Evolutionary conservation across 1,139 yeast species (phyloP).

Genomic region (Blastobotrys petasosporus): DNA sequence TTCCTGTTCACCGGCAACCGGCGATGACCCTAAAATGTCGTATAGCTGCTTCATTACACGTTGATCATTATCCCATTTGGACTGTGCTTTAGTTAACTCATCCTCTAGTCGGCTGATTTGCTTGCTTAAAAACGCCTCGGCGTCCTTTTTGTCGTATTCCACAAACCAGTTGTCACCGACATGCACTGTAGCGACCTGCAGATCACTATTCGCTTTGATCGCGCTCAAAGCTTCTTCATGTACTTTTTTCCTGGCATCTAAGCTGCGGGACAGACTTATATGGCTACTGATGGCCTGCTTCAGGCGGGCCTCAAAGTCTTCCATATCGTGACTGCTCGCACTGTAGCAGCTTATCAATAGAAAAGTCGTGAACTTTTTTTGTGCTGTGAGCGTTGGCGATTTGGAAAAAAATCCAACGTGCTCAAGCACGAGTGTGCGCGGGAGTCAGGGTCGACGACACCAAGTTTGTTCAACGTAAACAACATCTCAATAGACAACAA

Average conservation of each 20-base stretch:
- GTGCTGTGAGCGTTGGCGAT: too few relatives aligned
- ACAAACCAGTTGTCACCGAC: slow-evolving; percentile 60
- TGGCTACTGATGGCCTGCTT: slow-evolving; percentile 5
- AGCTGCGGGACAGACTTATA: neutral
- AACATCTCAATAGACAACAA: neutral
- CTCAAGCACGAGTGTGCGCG: too few relatives aligned
- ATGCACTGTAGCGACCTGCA: neutral
- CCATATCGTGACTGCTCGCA: slow-evolving; percentile 4
- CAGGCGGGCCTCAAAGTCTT: slow-evolving; percentile 8
- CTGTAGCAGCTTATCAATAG: neutral
- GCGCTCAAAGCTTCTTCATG: neutral
- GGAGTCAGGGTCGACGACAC: too few relatives aligned
- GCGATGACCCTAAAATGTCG: too few relatives aligned
- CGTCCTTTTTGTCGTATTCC: slow-evolving; percentile 42
- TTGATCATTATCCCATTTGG: too few relatives aligned
- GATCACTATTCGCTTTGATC: too few relatives aligned
- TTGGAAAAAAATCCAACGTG: too few relatives aligned
- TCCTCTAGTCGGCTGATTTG: slow-evolving; percentile 37
- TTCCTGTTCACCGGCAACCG: slow-evolving; percentile 66
- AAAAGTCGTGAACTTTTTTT: neutral
- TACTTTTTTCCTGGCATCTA: slow-evolving; percentile 1
- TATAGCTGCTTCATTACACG: too few relatives aligned
- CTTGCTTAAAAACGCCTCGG: slow-evolving; percentile 41
- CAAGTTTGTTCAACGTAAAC: too few relatives aligned
- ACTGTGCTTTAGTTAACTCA: slow-evolving; percentile 27